Evolutionary conservation across 176 grass and related monocot genomes (phyloP), one percentile per base, ranked within the genome.

Genomic region (Metroxylon sagu): DNA sequence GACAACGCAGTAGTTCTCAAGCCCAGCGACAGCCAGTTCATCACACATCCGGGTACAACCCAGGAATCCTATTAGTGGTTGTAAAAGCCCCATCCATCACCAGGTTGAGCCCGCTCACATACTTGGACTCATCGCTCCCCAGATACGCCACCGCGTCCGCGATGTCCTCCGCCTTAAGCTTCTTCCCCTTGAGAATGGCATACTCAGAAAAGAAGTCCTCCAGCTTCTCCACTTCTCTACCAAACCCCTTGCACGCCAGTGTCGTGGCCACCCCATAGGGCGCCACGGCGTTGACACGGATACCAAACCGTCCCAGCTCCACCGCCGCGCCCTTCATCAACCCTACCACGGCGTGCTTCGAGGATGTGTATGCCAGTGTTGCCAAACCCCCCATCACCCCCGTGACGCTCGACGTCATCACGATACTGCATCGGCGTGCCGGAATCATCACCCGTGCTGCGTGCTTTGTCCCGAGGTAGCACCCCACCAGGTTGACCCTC

Each of bases 331-430:
- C n/a, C n/a, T n/a, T n/a, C n/a, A n/a, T n/a, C n/a, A n/a, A n/a
- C n/a, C n/a, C n/a, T n/a, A n/a, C n/a, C 50, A 61, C 29, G 6
- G 59, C 59, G 59, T 61, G 29, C 59, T 61, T 61, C 29, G 59
- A 48, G 59, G 29, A 61, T 3, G 30, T 21, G 59, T 61, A 61
- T 3, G 8, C 28, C 5, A 17, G 29, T 17, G 29, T 17, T 18
- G n/a, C 5, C 17, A 61, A 3, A 0, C 29, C 59, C 16, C 29
- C 59, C 4, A 61, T 43, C 29, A 19, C 29, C 1, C 29, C 30
- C 29, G 29, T 29, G 29, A 19, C 4, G 59, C 59, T 61, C 59
- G 59, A 17, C 8, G 59, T 61, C 59, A 30, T 61, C n/a, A 61
- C 30, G 59, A 43, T 61, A 29, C 59, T 21, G n/a, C 56, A 25